A percentile compares a stretch with the other conserved stretches of the same genome.
These are phyloP conservation scores for Aspergillus ellipticus DNA, from an alignment of 495 filamentous ascomycete species.

Conservation along the genomic window DNA sequence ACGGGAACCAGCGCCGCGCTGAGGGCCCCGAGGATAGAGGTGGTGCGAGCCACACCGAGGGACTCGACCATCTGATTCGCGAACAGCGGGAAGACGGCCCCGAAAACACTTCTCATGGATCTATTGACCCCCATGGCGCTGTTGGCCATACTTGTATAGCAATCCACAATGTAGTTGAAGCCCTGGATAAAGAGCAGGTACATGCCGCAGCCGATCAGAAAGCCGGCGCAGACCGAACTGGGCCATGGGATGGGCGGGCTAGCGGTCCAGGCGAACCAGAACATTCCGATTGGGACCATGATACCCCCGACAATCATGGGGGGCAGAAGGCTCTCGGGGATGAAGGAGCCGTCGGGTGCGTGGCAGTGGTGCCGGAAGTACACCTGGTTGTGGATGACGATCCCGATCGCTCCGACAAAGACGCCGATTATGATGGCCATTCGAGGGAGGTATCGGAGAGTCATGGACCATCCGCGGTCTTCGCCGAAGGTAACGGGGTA, in stretches of 20 bases:
- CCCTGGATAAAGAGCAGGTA: slow-evolving; percentile 10
- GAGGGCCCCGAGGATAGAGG: background rate
- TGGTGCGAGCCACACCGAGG: background rate
- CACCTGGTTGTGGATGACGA: slow-evolving; percentile 26
- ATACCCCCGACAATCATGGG: slow-evolving; percentile 44
- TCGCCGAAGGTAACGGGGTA: slow-evolving; percentile 1
- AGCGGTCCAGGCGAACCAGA: slow-evolving; percentile 52
- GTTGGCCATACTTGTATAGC: slow-evolving; percentile 65
- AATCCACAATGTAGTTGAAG: slow-evolving; percentile 68
- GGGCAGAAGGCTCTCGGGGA: slow-evolving; percentile 45
- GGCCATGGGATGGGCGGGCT: slow-evolving; percentile 27
- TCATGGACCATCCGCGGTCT: background rate
- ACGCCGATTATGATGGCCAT: slow-evolving; percentile 31
- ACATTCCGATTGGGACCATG: slow-evolving; percentile 45
- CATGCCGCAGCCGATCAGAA: slow-evolving; percentile 9
- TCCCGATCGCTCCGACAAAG: slow-evolving; percentile 39
- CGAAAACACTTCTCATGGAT: slow-evolving; percentile 34
- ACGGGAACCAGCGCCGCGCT: background rate
- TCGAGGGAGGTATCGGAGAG: slow-evolving; percentile 3
- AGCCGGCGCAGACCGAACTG: slow-evolving; percentile 14
- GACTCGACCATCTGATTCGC: background rate
- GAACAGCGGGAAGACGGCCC: slow-evolving; percentile 9
- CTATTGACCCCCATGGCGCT: slow-evolving; percentile 61
- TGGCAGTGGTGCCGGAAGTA: slow-evolving; percentile 20
- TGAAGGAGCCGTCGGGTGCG: slow-evolving; percentile 20